A percentile compares a stretch with the other conserved stretches of the same genome.
These are phyloP conservation scores for Epicoccum sorghinum DNA, from an alignment of 2,329 filamentous ascomycete genomes.

Conservation along the genomic window DNA sequence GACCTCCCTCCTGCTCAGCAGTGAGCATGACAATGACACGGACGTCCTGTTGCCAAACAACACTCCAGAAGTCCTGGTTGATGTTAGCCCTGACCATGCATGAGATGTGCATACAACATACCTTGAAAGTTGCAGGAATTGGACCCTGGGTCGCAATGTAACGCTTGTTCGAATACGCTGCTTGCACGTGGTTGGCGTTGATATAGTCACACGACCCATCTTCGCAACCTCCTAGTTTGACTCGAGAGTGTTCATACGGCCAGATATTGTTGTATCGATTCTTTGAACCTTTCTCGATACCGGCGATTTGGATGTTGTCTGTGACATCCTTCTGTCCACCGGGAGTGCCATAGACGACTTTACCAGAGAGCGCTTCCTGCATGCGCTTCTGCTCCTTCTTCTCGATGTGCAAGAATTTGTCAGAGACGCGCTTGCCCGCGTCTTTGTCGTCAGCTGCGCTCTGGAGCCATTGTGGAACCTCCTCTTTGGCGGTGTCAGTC, in stretches of 20 bases:
- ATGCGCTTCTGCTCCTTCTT: constrained; percentile 88
- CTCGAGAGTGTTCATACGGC: constrained; percentile 91
- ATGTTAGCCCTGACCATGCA: constrained; percentile 20
- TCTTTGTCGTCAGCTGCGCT: constrained; percentile 70
- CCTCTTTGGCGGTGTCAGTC: constrained; percentile 53
- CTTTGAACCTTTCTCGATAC: constrained; percentile 92
- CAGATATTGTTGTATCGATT: constrained; percentile 98
- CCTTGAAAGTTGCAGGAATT: constrained; percentile 87
- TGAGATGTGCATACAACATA: constrained; percentile 54
- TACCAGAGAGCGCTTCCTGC: constrained; percentile 74
- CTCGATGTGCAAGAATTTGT: constrained; percentile 85
- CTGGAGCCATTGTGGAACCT: constrained; percentile 78
- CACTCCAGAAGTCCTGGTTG: constrained; percentile 90
- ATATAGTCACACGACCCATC: constrained; percentile 85
- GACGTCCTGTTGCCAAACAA: constrained; percentile 95
- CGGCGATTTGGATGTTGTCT: constrained; percentile 74
- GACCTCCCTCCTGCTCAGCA: constrained; percentile 89
- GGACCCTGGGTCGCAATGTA: constrained; percentile 98
- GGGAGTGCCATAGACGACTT: constrained; percentile 62
- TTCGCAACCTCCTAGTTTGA: constrained; percentile 73
- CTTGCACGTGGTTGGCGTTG: constrained; percentile 87
- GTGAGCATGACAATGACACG: constrained; percentile 96
- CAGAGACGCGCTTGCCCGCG: constrained; percentile 78
- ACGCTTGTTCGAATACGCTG: constrained; percentile 81
- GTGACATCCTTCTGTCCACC: constrained; percentile 45